Conservation (phyloP, 2,329 filamentous ascomycete genomes). For the Ophiostoma australiae region DNA sequence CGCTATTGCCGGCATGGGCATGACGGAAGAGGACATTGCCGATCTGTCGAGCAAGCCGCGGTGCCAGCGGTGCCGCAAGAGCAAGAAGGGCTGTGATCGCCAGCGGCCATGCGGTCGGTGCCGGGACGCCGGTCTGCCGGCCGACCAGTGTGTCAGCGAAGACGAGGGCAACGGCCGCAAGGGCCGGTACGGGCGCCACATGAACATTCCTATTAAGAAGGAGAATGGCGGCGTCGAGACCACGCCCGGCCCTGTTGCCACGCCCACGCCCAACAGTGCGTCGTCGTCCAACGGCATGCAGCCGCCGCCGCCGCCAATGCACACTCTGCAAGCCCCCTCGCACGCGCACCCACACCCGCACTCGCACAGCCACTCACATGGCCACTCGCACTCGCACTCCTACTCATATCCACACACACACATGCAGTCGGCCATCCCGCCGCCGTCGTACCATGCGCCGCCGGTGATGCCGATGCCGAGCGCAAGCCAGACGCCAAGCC, state of each 20-base stretch:
- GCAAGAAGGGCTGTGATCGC: conserved; percentile 97
- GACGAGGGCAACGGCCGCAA: conserved; percentile 97
- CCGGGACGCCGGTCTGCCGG: conserved; percentile 88
- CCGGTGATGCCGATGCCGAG: conserved; percentile 7
- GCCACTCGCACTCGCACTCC: background rate
- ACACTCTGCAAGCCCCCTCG: background rate
- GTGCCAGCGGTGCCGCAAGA: conserved; percentile 97
- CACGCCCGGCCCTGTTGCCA: conserved; percentile 25
- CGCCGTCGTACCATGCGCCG: conserved; percentile 19
- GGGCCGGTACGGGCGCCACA: conserved; percentile 75
- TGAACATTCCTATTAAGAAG: conserved; percentile 61
- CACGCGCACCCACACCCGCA: background rate
- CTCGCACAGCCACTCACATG: background rate
- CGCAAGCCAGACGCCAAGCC: background rate
- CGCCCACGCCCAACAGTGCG: background rate
- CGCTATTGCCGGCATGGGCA: conserved; percentile 31
- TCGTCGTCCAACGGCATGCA: conserved; percentile 24
- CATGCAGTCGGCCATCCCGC: conserved; percentile 17
- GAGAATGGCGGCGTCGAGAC: conserved; percentile 41
- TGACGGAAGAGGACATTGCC: conserved; percentile 81
- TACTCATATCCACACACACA: background rate
- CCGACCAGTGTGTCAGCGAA: conserved; percentile 93
- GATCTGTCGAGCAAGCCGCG: conserved; percentile 93
- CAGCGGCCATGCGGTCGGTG: conserved; percentile 93
- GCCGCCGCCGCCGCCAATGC: conserved; percentile 24